These are phyloP conservation scores for Diphasiastrum complanatum DNA, from an alignment of 83 land plant species.

Conservation along the genomic window DNA sequence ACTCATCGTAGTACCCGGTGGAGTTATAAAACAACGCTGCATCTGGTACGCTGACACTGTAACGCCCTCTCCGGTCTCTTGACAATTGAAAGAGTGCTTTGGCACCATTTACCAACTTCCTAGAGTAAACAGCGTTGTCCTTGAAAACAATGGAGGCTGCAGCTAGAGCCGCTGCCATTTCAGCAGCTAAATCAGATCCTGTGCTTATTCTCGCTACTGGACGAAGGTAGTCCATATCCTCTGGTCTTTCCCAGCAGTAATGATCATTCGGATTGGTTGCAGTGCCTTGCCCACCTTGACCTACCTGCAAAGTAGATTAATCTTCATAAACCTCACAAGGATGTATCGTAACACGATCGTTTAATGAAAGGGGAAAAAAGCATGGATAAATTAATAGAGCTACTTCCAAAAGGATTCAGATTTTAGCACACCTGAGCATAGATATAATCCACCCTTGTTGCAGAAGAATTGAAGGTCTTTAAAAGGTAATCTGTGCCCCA, in stretches of 20 bases:
- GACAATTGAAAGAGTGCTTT: conserved; percentile 17
- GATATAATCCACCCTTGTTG: conserved; percentile 47
- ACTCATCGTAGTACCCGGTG: conserved; percentile 84
- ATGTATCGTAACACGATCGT: not conserved
- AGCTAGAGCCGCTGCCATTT: conserved; percentile 89
- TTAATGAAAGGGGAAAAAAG: too few relatives aligned
- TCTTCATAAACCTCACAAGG: not conserved
- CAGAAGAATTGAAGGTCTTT: conserved; percentile 67
- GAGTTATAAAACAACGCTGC: conserved; percentile 67
- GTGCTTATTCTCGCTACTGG: conserved; percentile 24
- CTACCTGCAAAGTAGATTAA: conserved; percentile 36
- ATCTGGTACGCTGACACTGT: conserved; percentile 28
- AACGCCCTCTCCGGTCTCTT: conserved; percentile 34
- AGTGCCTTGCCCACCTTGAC: conserved; percentile 27
- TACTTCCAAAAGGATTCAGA: not conserved
- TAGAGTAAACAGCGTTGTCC: conserved; percentile 62
- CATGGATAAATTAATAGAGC: not conserved
- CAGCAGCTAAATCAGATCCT: conserved; percentile 79
- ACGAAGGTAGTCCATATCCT: conserved; percentile 81
- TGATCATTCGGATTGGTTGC: conserved; percentile 55
- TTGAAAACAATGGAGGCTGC: conserved; percentile 90
- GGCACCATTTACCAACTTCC: conserved; percentile 59
- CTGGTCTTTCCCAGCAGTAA: conserved; percentile 82
- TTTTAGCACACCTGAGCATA: conserved; percentile 68
- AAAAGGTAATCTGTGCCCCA: conserved; percentile 94